Evolutionary conservation across 202 grass and related monocot species (phyloP).

Genomic region (Setaria viridis): DNA sequence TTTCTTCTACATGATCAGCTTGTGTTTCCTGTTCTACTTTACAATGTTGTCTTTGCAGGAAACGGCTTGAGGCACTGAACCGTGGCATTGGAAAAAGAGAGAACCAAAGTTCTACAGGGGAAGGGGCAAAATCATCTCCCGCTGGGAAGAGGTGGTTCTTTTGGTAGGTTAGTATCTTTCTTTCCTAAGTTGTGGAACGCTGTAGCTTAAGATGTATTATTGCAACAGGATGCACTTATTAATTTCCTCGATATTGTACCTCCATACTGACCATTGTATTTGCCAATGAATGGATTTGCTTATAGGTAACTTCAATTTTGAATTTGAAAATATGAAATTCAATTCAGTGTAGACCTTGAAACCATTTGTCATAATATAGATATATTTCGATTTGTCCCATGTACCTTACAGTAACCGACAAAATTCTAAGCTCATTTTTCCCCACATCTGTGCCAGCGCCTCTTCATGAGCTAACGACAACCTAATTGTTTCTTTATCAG

Average conservation of each 20-base stretch:
- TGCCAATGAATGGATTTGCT: conserved; percentile 21
- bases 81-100: conserved; percentile 63
- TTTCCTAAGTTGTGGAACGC: background rate
- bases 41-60: conserved; percentile 48
- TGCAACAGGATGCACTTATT: background rate
- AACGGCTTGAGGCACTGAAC: conserved; percentile 77
- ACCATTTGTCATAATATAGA: background rate
- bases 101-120: conserved; percentile 43
- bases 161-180: conserved; percentile 46
- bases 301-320: background rate
- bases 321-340: background rate
- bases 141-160: conserved; percentile 70
- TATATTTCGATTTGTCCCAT: background rate
- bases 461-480: background rate
- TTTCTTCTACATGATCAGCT: background rate
- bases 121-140: conserved; percentile 26
- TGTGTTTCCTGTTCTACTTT: conserved; percentile 8
- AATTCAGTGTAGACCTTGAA: background rate
- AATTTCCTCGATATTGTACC: background rate
- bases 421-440: background rate
- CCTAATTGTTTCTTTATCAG: background rate
- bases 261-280: conserved; percentile 5
- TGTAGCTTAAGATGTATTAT: conserved; percentile 21
- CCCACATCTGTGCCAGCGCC: background rate
- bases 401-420: background rate